Base-by-base conservation (phyloP, 108 stramenopile genomes). In the Asterionellopsis glacialis region DNA sequence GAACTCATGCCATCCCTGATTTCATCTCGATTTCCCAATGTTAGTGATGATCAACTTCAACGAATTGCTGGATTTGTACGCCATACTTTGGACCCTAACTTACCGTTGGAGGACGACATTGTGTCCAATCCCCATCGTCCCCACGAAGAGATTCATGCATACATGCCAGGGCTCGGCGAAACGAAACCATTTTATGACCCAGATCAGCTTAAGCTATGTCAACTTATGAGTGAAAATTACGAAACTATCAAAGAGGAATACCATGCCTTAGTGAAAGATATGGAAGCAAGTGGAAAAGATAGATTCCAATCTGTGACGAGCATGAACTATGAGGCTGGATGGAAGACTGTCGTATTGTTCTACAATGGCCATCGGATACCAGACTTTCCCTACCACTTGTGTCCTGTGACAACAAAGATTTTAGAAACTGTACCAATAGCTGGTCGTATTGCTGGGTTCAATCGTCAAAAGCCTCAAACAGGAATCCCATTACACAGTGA, bases 291-390 rank as follows among this genome's bases (percentile, higher is more conserved):
- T 7, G 70, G 70, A 24, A 67, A 73, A 13, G 81, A 87, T 67
- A 68, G 86, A 16, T 93, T 93, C 45, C 85, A 89, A 63, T 85
- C 84, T 39, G 85, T 93, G 11, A 93, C 91, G 3, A 79, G 74
- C 23, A 87, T 93, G 88, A 93, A 93, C 65, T 93, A 90, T 44
- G 84, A 91, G 5, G 65, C 74, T 47, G 89, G 91, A 28, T 93
- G 91, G 91, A 82, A 82, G 55, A 93, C 91, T 38, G 69, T 93
- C 57, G 83, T 84, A 24, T 68, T 89, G 41, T 88, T 88, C 59
- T 87, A 89, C 72, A 93, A 93, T 68, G 84, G 88, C 0, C 91
- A 93, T 67, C 64, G 86, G 39, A 85, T 89, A 51, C 80, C 81
- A n/a, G 76, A 79, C 33, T 93, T 93, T 68, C 91, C 91, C 1